A percentile compares a stretch with the other conserved stretches of the same genome.
phyloP scores from a whole-genome alignment of 2,329 filamentous ascomycete genomes.

The Trichoderma afroharzianum region DNA sequence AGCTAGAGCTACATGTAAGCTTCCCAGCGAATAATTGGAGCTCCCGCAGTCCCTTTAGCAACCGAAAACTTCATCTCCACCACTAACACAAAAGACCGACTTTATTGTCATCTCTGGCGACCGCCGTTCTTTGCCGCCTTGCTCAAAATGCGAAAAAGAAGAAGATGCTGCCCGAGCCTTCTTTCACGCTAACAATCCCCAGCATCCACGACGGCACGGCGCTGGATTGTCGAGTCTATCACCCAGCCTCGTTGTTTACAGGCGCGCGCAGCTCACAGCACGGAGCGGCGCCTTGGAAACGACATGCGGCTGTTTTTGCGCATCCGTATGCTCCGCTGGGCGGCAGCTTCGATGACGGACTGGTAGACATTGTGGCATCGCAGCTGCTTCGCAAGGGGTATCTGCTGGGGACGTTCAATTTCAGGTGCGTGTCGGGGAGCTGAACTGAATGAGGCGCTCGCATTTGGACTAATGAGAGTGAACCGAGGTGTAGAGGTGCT shows the following conservation, averaged over 20 bases:
- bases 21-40: neutral
- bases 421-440: slow-evolving; percentile 56
- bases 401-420: slow-evolving; percentile 86
- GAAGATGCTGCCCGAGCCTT: slow-evolving; percentile 54
- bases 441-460: neutral
- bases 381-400: slow-evolving; percentile 68
- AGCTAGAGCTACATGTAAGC: slow-evolving; percentile 3
- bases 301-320: slow-evolving; percentile 64
- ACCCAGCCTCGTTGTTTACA: slow-evolving; percentile 50
- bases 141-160: slow-evolving; percentile 15
- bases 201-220: slow-evolving; percentile 74
- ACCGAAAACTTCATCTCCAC: neutral
- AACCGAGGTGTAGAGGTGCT: slow-evolving; percentile 60
- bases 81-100: neutral
- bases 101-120: neutral
- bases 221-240: slow-evolving; percentile 81
- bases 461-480: neutral
- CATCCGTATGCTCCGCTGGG: slow-evolving; percentile 91
- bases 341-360: slow-evolving; percentile 76
- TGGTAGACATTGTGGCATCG: slow-evolving; percentile 64
- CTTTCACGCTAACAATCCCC: slow-evolving; percentile 71
- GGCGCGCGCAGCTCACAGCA: slow-evolving; percentile 19
- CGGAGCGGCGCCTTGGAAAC: slow-evolving; percentile 39
- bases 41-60: neutral
- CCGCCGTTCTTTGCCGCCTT: neutral